Conservation (phyloP, 192 early-diverging fungal genomes). For the Coemansia sp. region DNA sequence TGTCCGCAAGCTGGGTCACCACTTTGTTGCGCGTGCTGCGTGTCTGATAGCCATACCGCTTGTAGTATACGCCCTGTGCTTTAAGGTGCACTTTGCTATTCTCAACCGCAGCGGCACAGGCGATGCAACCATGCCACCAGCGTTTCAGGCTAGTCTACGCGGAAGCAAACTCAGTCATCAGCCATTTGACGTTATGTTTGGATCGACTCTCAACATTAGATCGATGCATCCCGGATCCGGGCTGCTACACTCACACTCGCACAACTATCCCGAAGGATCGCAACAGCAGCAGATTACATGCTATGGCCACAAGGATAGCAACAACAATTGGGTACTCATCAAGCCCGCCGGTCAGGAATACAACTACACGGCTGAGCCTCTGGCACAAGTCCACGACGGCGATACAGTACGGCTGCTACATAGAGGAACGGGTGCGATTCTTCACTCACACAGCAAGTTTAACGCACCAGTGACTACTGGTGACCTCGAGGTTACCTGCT, state of each 20-base stretch:
- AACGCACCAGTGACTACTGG: slow-evolving; percentile 65
- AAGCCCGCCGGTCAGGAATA: slow-evolving; percentile 21
- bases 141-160: slow-evolving; percentile 85
- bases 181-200: slow-evolving; percentile 87
- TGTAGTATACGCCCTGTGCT: slow-evolving; percentile 76
- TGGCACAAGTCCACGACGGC: slow-evolving; percentile 57
- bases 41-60: slow-evolving; percentile 82
- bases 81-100: slow-evolving; percentile 85
- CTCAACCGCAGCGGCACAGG: slow-evolving; percentile 77
- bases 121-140: slow-evolving; percentile 88
- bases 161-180: slow-evolving; percentile 77
- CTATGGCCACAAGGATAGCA: slow-evolving; percentile 88
- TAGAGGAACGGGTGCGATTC: slow-evolving; percentile 54
- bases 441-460: slow-evolving; percentile 69
- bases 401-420: slow-evolving; percentile 76
- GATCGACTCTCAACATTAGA: slow-evolving; percentile 83
- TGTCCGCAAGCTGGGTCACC: slow-evolving; percentile 57
- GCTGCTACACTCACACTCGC: slow-evolving; percentile 89
- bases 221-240: slow-evolving; percentile 83
- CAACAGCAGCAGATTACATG: slow-evolving; percentile 96
- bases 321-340: slow-evolving; percentile 82
- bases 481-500: slow-evolving; percentile 87
- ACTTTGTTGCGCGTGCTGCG: slow-evolving; percentile 82
- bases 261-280: slow-evolving; percentile 77
- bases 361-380: slow-evolving; percentile 36